Percentiles rank a stretch among this genome's conserved stretches.
Conservation (phyloP, 768 basidiomycete genomes). For the Agaricus blazei region DNA sequence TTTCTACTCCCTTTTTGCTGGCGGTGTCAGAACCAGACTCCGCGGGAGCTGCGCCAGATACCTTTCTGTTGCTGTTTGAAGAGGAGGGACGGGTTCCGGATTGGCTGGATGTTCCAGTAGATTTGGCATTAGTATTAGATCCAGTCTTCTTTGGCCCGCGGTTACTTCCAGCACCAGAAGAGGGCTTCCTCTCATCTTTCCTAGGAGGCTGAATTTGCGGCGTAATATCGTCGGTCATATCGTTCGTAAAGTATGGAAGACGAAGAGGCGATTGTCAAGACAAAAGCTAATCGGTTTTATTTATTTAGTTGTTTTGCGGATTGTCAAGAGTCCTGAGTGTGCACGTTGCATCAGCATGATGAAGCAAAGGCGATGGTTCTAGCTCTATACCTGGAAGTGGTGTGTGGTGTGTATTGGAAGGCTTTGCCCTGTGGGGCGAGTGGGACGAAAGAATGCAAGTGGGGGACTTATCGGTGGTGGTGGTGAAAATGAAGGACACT, state of each 20-base stretch:
- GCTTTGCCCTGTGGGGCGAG: conserved; percentile 91
- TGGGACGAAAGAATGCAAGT: conserved; percentile 58
- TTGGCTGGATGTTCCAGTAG: conserved; percentile 36
- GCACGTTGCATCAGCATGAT: conserved; percentile 10
- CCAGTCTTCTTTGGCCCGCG: conserved; percentile 56
- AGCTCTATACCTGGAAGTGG: conserved; percentile 33
- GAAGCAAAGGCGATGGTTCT: neutral
- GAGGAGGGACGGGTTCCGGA: conserved; percentile 58
- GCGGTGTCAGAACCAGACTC: conserved; percentile 76
- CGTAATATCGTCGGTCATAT: conserved; percentile 81
- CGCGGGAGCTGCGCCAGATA: conserved; percentile 32
- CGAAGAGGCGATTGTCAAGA: conserved; percentile 32
- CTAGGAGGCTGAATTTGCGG: conserved; percentile 52
- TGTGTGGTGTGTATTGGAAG: conserved; percentile 42
- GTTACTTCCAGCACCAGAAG: conserved; percentile 36
- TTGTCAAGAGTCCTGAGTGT: conserved; percentile 15
- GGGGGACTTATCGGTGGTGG: conserved; percentile 37
- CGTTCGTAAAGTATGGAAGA: conserved; percentile 63
- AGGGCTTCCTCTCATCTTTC: conserved; percentile 73
- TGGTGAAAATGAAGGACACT: conserved; percentile 45
- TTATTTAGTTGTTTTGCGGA: conserved; percentile 33
- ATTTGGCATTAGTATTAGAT: conserved; percentile 41
- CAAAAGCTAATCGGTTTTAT: conserved; percentile 27
- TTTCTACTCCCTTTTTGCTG: conserved; percentile 52
- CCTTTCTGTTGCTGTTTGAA: conserved; percentile 62